Base-by-base conservation (phyloP, 768 basidiomycete genomes). In the Lactarius trivialis region DNA sequence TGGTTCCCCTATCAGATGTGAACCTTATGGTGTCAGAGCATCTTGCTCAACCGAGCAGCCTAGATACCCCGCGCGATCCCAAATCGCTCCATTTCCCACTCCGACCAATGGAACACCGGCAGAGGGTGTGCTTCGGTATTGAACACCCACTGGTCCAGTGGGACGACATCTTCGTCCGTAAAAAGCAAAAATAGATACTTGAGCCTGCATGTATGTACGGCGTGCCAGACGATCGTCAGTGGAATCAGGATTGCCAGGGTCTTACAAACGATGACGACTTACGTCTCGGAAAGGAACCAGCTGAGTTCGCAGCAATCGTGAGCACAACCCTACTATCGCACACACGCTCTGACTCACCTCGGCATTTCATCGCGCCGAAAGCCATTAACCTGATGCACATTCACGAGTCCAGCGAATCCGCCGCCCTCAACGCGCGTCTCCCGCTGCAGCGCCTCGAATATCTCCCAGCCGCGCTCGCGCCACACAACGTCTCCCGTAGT, bases 141-240 rank as follows among this genome's bases (percentile, higher is more conserved):
- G 71, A 80, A 79, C 39, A 79, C 77, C 70, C 71, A 79, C 58
- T 74, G 68, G 68, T 79, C 76, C 26, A 79, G 70, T 34, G 76
- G 75, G 39, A 89, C 65, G 3, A 78, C 77, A 65, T 91, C 86
- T 9, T 82, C 79, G 33, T 88, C 80, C 57, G 76, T 75, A 72
- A 89, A 91, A 70, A 88, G 72, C 24, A 91, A 76, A 71, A 86
- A 77, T 51, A 89, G 77, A 70, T 91, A 90, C 74, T 89, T 89
- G 59, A 89, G 75, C 65, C 84, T 85, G 68, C 24, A 65, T 36
- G 30, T 2, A 6, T 30, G 30, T 3, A 30, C 30, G n/a, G n/a
- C n/a, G 30, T 36, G 8, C 48, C 51, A 53, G n/a, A 37, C 12
- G 49, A 48, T 19, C 55, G 28, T 61, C 36, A 52, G 32, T 36